Conservation (phyloP, 352 stramenopile species). For the Globisporangium orthogonon region DNA sequence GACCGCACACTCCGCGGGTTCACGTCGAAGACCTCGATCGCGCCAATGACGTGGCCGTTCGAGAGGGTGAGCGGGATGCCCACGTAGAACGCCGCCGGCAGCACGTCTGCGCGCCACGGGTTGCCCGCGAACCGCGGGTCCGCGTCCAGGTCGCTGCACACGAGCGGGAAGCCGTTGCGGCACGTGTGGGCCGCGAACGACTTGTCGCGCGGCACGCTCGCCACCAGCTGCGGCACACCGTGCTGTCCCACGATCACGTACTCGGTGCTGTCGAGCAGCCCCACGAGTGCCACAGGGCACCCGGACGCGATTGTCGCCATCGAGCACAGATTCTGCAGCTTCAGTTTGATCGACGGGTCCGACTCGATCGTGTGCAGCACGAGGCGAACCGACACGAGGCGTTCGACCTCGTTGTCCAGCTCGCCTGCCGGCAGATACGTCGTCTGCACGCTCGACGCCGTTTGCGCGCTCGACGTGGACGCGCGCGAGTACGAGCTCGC, state of each 20-base stretch:
- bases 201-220: constrained; percentile 50
- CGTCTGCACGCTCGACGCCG: constrained; percentile 14
- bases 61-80: constrained; percentile 54
- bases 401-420: constrained; percentile 65
- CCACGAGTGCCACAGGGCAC: constrained; percentile 57
- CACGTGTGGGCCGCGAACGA: constrained; percentile 46
- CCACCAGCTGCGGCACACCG: constrained; percentile 20
- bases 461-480: constrained; percentile 25
- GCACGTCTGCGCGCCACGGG: constrained; percentile 28
- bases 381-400: constrained; percentile 48
- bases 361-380: constrained; percentile 41
- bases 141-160: constrained; percentile 41
- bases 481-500: constrained; percentile 44
- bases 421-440: constrained; percentile 53
- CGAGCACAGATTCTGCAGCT: constrained; percentile 59
- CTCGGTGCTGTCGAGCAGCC: constrained; percentile 64
- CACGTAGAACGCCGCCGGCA: constrained; percentile 49
- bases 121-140: constrained; percentile 59
- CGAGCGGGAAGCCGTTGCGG: constrained; percentile 39
- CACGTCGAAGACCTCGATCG: constrained; percentile 51
- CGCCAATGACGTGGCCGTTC: constrained; percentile 47
- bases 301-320: constrained; percentile 79
- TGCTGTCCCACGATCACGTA: constrained; percentile 53
- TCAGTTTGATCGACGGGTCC: constrained; percentile 33
- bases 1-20: constrained; percentile 31